Conservation (phyloP, 169 alveolate genomes). For the Eimeria maxima region DNA sequence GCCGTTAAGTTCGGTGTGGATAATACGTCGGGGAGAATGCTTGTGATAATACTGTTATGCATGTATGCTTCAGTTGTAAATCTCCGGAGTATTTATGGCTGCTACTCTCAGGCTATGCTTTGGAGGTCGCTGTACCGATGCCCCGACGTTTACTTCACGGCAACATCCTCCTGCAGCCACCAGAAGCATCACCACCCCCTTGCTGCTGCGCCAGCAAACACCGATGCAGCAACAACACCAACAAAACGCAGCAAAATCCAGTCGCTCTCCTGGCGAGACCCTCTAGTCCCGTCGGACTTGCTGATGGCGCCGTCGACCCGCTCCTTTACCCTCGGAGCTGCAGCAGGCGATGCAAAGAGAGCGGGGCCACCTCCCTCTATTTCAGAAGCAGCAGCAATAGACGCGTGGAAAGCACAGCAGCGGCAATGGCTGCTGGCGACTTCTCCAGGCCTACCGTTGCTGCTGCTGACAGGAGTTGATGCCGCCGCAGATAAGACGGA, state of each 20-base stretch:
- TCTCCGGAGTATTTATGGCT: not conserved
- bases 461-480: slow-evolving; percentile 39
- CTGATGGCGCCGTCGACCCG: not conserved
- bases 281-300: slow-evolving; percentile 25
- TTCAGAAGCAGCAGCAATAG: no score
- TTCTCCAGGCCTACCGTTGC: not conserved
- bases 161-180: not conserved
- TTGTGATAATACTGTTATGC: not conserved
- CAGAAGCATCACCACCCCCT: not conserved
- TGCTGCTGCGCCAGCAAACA: not conserved
- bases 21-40: not conserved
- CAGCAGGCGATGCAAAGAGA: not conserved
- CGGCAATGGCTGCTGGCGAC: slow-evolving; percentile 17
- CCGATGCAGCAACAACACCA: not conserved
- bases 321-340: no score
- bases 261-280: slow-evolving; percentile 14
- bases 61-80: not conserved
- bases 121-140: slow-evolving; percentile 75
- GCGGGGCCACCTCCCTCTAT: not conserved
- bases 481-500: not conserved
- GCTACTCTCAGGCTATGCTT: slow-evolving; percentile 39
- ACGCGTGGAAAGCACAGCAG: not conserved
- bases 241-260: not conserved
- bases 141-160: slow-evolving; percentile 65
- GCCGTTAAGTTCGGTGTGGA: no score